Base-by-base conservation (phyloP, 192 early-diverging fungal species). In the Pilaira anomala region DNA sequence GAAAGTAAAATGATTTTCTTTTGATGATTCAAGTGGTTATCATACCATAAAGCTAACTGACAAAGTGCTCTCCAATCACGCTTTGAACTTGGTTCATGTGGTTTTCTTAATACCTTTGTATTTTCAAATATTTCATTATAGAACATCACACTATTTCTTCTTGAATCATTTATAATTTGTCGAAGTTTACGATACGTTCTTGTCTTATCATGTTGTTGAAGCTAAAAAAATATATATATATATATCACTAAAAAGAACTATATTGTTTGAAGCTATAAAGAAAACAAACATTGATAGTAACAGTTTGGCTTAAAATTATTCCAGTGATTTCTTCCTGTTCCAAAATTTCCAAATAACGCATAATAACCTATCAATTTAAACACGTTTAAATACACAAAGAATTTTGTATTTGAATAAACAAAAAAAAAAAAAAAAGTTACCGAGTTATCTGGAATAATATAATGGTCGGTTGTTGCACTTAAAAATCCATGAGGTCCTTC, bases 281-380 rank as follows among this genome's bases (percentile, higher is more conserved):
- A n/a, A n/a, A n/a, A n/a, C n/a, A n/a, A 82, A 84, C 83, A 52
- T 81, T 76, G 19, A 78, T 75, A 19, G 85, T 58, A 2, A 87
- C 69, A 0, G 87, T 88, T 67, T 91, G 87, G 53, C 82, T 80
- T 39, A 88, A 77, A 58, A 91, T 85, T 24, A 91, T 63, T 63
- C 87, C 86, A 3, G 68, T 74, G 6, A 91, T 62, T 25, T 82
- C 83, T n/a, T 75, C 76, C 48, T 85, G 82, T 66, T 89, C 86
- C 4, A 89, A 73, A n/a, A 91, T 60, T 62, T 87, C 87, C 2
- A 87, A 80, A 63, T 82, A 91, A n/a, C 87, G 76, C 64, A 79
- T 46, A 13, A 70, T 50, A 5, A 77, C 74, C 75, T 79, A 68
- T 21, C 24, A 44, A 41, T 45, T 9, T n/a, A 22, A 48, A 45